These are phyloP conservation scores for Begonia loranthoides DNA, from an alignment of 306 rosid species.

Conservation along the genomic window DNA sequence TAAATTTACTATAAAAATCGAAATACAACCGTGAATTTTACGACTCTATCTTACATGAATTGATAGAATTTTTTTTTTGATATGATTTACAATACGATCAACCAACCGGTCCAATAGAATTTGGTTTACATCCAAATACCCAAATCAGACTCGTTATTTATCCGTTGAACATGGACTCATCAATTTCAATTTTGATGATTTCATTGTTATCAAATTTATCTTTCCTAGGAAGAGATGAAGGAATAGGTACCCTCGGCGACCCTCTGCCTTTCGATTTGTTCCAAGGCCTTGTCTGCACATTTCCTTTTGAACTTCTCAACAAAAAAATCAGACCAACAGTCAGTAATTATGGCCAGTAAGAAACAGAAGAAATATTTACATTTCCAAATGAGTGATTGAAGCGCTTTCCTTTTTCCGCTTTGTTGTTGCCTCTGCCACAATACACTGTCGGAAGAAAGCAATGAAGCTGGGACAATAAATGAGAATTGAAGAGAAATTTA, in stretches of 20 bases:
- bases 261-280: slow-evolving; percentile 81
- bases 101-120: no score
- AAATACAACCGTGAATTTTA: no score
- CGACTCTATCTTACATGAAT: no score
- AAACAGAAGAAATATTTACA: slow-evolving; percentile 13
- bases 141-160: slow-evolving; percentile 6
- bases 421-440: slow-evolving; percentile 80
- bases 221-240: slow-evolving; percentile 41
- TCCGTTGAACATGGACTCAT: slow-evolving; percentile 35
- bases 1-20: no score
- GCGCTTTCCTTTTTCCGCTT: slow-evolving; percentile 68
- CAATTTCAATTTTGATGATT: slow-evolving; percentile 52
- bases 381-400: slow-evolving; percentile 74
- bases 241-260: slow-evolving; percentile 43
- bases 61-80: no score
- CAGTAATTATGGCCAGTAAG: neutral
- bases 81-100: no score
- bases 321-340: no score
- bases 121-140: no score
- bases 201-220: slow-evolving; percentile 51
- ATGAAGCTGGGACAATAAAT: slow-evolving; percentile 5
- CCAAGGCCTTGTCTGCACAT: slow-evolving; percentile 59
- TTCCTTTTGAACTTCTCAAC: no score
- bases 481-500: neutral
- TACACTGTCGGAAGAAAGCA: slow-evolving; percentile 24